Conservation (phyloP, 2,329 filamentous ascomycete genomes). For the Coniochaeta pulveracea region DNA sequence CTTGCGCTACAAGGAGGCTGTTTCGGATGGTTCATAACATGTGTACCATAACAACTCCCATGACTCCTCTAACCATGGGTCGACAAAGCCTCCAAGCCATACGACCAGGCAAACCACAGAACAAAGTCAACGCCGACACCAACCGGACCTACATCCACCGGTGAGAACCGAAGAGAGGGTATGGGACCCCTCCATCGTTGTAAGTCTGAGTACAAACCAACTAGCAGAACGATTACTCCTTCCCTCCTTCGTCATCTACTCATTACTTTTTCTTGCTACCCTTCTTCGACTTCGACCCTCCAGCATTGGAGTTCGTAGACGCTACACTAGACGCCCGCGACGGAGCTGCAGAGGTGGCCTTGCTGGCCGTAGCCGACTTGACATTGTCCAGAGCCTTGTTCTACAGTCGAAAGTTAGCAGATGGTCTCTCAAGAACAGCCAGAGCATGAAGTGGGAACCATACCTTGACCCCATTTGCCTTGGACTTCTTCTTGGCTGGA, state of each 20-base stretch:
- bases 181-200: no score
- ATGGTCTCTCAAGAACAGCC: no score
- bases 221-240: not conserved
- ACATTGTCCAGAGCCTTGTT: constrained; percentile 89
- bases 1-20: no score
- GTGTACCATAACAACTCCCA: no score
- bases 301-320: constrained; percentile 53
- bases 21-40: no score
- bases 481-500: constrained; percentile 90
- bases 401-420: constrained; percentile 32
- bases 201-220: no score
- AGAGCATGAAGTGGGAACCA: constrained; percentile 17
- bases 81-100: no score
- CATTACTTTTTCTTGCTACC: constrained; percentile 38
- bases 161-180: no score
- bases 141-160: no score
- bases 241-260: not conserved
- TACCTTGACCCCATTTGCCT: constrained; percentile 74
- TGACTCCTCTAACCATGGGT: no score
- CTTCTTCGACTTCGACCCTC: constrained; percentile 29
- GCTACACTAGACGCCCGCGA: constrained; percentile 83
- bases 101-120: no score
- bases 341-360: constrained; percentile 62
- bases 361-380: constrained; percentile 59
- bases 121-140: no score